These are phyloP conservation scores for Dioszegia crocea DNA, from an alignment of 768 basidiomycete genomes.

Conservation along the genomic window DNA sequence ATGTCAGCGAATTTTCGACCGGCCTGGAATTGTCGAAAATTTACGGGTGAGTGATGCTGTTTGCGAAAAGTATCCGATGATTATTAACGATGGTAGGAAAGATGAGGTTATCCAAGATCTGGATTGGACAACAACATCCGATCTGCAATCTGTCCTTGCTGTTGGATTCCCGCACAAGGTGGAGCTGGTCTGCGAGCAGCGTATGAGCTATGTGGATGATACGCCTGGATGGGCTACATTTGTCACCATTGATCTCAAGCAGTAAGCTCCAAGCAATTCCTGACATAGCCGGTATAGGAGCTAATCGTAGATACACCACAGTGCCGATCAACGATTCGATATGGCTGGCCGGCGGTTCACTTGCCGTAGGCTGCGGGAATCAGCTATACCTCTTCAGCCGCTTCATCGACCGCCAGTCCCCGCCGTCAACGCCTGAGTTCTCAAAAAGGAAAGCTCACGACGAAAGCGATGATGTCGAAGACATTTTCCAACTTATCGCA, in stretches of 20 bases:
- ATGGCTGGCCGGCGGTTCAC: slow-evolving; percentile 77
- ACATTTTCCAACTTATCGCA: slow-evolving; percentile 77
- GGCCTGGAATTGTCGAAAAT: slow-evolving; percentile 71
- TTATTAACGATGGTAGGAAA: not conserved
- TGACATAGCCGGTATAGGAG: not conserved
- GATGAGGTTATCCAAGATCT: slow-evolving; percentile 62
- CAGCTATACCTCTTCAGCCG: slow-evolving; percentile 75
- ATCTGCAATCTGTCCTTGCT: slow-evolving; percentile 83
- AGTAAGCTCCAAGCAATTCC: slow-evolving; percentile 53
- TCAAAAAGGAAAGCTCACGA: slow-evolving; percentile 18
- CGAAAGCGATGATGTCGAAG: slow-evolving; percentile 49
- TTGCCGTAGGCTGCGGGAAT: slow-evolving; percentile 76
- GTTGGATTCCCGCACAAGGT: slow-evolving; percentile 76
- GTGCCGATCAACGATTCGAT: slow-evolving; percentile 82
- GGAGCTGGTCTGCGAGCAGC: slow-evolving; percentile 84
- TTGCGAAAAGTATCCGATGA: not conserved
- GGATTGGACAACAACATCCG: slow-evolving; percentile 89
- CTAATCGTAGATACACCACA: slow-evolving; percentile 61
- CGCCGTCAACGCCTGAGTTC: slow-evolving; percentile 17
- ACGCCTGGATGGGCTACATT: slow-evolving; percentile 65
- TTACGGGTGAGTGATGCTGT: slow-evolving; percentile 55
- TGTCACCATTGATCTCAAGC: slow-evolving; percentile 60
- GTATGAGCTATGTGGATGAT: slow-evolving; percentile 84
- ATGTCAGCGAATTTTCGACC: slow-evolving; percentile 85
- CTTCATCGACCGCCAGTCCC: slow-evolving; percentile 29